Percentiles rank a stretch among this genome's conserved stretches.
These are phyloP conservation scores for Cornus florida DNA, from an alignment of 148 eudicot species.

Conservation along the genomic window DNA sequence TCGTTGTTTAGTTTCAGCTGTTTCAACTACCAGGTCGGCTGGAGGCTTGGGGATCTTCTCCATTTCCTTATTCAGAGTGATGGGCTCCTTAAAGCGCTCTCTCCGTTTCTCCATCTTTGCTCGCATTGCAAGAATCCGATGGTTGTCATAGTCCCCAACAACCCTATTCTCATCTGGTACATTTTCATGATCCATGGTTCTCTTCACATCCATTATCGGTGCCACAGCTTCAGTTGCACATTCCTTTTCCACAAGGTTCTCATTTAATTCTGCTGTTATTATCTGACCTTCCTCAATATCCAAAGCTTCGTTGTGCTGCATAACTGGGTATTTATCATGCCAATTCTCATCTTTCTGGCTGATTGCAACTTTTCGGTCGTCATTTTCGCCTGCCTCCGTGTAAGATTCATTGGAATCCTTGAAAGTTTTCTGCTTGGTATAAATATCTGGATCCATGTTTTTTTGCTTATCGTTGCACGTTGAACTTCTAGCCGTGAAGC, in stretches of 20 bases:
- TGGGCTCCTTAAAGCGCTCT: conserved; percentile 42
- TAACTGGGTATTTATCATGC: conserved; percentile 11
- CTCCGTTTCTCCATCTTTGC: conserved; percentile 48
- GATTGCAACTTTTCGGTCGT: background rate
- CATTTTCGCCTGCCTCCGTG: background rate
- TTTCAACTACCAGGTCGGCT: conserved; percentile 11
- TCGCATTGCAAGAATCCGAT: conserved; percentile 25
- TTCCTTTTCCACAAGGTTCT: background rate
- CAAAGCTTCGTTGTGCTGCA: conserved; percentile 17
- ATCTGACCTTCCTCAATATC: conserved; percentile 50
- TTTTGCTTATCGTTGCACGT: conserved; percentile 4
- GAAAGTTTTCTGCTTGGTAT: background rate
- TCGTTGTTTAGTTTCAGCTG: conserved; percentile 10
- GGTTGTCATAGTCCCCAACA: conserved; percentile 16
- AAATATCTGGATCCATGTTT: background rate
- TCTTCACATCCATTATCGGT: conserved; percentile 12
- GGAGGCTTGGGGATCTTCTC: conserved; percentile 13
- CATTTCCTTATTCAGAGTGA: conserved; percentile 6
- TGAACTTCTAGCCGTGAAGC: conserved; percentile 19
- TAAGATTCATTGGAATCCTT: background rate
- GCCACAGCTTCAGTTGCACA: conserved; percentile 1
- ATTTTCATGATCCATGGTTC: conserved; percentile 1
- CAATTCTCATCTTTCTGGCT: conserved; percentile 7
- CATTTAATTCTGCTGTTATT: conserved; percentile 27
- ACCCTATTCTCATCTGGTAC: conserved; percentile 2